phyloP scores from a whole-genome alignment of 805 yeast genomes.

The Schwanniomyces sp. region DNA sequence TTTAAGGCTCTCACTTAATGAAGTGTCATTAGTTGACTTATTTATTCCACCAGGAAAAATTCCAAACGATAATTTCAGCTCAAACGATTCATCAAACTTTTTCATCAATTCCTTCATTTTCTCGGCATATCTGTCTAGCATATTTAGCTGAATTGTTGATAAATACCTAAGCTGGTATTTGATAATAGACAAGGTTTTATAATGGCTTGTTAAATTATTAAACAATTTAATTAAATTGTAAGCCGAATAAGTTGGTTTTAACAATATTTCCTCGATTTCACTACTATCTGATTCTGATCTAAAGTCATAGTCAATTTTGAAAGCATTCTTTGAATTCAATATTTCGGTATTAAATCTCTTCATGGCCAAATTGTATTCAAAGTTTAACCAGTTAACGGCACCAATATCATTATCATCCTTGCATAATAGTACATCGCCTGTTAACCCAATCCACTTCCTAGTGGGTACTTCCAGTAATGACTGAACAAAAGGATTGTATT shows the following conservation, averaged over 20 bases:
- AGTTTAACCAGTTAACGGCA: conserved; percentile 48
- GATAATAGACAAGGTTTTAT: conserved; percentile 48
- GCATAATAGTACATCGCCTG: conserved; percentile 34
- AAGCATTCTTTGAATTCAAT: conserved; percentile 46
- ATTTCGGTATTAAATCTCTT: conserved; percentile 52
- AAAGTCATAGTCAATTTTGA: conserved; percentile 58
- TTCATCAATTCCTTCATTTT: conserved; percentile 41
- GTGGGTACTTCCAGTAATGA: conserved; percentile 17
- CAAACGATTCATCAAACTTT: conserved; percentile 40
- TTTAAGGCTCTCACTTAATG: conserved; percentile 17
- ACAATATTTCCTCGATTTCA: conserved; percentile 2
- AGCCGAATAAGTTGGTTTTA: conserved; percentile 63
- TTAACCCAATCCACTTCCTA: conserved; percentile 48
- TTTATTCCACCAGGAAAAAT: conserved; percentile 35
- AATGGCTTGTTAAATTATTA: conserved; percentile 55
- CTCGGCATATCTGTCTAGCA: conserved; percentile 53
- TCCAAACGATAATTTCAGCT: conserved; percentile 29
- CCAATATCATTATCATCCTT: conserved; percentile 35
- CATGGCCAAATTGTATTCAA: conserved; percentile 53
- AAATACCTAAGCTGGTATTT: conserved; percentile 57
- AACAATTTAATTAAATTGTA: conserved; percentile 55
- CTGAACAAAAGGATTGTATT: conserved; percentile 43
- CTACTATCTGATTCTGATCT: conserved; percentile 17
- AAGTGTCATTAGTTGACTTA: conserved; percentile 23
- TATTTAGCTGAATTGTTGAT: conserved; percentile 54